These are phyloP conservation scores for Soucietia sequanensis DNA, from an alignment of 805 yeast species.

Conservation along the genomic window DNA sequence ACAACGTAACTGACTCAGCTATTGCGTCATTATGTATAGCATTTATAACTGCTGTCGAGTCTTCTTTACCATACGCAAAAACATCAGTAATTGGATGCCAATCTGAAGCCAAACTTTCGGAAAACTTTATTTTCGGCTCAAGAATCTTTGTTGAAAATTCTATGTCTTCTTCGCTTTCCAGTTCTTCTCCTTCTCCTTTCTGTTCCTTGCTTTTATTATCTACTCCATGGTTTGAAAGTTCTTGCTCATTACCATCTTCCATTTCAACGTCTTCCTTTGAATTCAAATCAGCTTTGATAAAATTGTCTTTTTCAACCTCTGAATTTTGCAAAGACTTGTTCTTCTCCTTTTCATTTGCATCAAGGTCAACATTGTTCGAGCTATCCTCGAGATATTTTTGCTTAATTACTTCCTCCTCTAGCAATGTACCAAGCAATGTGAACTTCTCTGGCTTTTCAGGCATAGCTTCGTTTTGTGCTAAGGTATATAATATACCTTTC, in stretches of 20 bases:
- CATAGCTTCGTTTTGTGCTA: constrained; percentile 57
- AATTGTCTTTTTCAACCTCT: background rate
- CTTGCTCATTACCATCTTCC: too few species aligned
- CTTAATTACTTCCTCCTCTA: constrained; percentile 35
- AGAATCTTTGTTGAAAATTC: constrained; percentile 34
- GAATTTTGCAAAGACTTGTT: background rate
- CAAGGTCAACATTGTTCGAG: background rate
- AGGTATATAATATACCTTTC: constrained; percentile 77
- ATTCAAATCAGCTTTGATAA: background rate
- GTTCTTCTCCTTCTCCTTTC: background rate
- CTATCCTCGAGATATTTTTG: background rate
- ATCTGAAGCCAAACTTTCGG: constrained; percentile 44
- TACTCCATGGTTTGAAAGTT: background rate
- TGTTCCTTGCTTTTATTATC: background rate
- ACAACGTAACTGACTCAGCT: constrained; percentile 27
- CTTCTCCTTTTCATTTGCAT: background rate
- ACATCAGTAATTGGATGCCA: constrained; percentile 58
- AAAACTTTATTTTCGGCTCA: constrained; percentile 35
- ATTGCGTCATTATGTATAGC: constrained; percentile 29
- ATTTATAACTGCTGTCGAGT: constrained; percentile 46
- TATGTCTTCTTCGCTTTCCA: constrained; percentile 1
- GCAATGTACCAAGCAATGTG: constrained; percentile 55
- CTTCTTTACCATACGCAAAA: constrained; percentile 55
- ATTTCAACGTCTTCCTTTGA: constrained; percentile 1
- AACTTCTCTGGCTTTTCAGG: constrained; percentile 23